Base-by-base conservation (phyloP, 78 protist species). In the Cavenderia fasciculata region DNA sequence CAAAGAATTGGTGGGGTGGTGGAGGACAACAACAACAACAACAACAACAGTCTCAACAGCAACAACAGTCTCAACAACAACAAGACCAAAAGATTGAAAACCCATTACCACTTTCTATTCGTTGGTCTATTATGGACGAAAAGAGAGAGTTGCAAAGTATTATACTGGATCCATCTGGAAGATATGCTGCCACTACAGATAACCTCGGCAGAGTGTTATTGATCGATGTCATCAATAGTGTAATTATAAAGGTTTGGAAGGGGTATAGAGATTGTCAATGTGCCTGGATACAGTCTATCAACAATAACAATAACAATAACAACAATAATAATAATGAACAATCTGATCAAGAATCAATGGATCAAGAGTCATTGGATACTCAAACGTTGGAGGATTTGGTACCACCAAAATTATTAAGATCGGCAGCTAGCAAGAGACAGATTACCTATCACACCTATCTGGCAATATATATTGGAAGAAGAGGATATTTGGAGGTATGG, bases 191-290 rank as follows among this genome's bases (percentile, higher is more conserved):
- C 6, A 4, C 63, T 2, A 71, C 86, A 6, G 97, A 95, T 51
- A 70, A 62, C 21, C 63, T 92, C 12, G 95, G 95, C 31, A 63
- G 97, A 21, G 87, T 95, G 7, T 23, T 92, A 33, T 59, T 95
- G 19, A 8, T 92, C 40, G 95, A 95, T 16, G 8, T 54, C 21
- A 74, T 75, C 12, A 43, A 74, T 49, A 61, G 93, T 25, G 51
- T 76, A 14, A 27, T 78, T 4, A 46, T 91, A 25, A 78, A 84
- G 44, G 47, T 92, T 63, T 95, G 95, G 95, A 91, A 92, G 56
- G 97, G 97, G 11, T 95, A 95, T 62, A 82, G 97, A 52, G 95
- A 92, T 23, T 92, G 92, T 46, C 95, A 92, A 44, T 75, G 90
- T 66, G 95, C 82, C 23, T 95, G 78, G 74, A 33, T 92, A n/a